Conservation (phyloP, 192 early-diverging fungal species). For the Entomortierella chlamydospora region DNA sequence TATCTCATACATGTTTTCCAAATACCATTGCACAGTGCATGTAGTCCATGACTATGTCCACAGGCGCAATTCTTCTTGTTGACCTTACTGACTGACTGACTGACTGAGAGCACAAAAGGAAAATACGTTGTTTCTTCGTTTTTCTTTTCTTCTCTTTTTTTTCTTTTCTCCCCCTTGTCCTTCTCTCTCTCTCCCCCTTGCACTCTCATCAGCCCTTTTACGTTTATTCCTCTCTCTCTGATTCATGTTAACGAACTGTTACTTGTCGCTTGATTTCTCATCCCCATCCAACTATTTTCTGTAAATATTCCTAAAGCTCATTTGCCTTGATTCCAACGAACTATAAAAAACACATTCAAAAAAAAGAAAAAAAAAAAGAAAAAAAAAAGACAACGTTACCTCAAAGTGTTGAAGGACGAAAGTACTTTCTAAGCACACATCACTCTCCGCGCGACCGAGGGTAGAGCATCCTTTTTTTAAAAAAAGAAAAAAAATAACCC, state of each 20-base stretch:
- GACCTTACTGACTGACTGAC: too few relatives aligned
- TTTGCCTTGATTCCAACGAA: background rate
- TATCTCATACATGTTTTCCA: too few relatives aligned
- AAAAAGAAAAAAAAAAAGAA: background rate
- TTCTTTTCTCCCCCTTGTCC: background rate
- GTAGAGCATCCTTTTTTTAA: too few relatives aligned
- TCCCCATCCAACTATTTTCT: background rate
- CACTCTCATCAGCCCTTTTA: conserved; percentile 1
- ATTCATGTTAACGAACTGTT: conserved; percentile 38
- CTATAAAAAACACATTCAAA: background rate
- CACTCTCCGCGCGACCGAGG: too few relatives aligned
- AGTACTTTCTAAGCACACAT: too few relatives aligned
- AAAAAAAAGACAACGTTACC: background rate
- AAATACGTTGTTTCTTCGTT: conserved; percentile 1
- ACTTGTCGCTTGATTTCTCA: background rate
- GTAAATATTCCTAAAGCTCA: background rate
- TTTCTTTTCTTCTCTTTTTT: background rate
- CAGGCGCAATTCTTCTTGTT: too few relatives aligned
- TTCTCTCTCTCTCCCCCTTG: background rate
- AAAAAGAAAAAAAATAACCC: too few relatives aligned
- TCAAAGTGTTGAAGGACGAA: too few relatives aligned
- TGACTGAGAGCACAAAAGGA: background rate
- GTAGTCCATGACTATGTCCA: too few relatives aligned
- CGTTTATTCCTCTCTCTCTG: conserved; percentile 3
- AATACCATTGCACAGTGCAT: too few relatives aligned